Evolutionary conservation across 139 green algal genomes (phyloP).

Genomic region (Haematococcus lacustris): DNA sequence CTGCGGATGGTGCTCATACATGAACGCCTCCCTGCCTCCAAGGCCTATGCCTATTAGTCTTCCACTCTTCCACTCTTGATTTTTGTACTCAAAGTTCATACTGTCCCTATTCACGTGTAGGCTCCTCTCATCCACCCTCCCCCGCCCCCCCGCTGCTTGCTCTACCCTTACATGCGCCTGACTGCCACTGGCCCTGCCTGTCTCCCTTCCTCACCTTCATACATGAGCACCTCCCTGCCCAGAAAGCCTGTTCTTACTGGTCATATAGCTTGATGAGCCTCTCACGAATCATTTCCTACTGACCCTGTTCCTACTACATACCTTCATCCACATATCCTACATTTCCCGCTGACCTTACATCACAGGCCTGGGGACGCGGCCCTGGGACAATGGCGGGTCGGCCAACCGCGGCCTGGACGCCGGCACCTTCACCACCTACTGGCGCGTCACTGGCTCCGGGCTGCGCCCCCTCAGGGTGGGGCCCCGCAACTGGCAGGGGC

Average conservation of each 20-base stretch:
- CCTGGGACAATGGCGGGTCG: neutral
- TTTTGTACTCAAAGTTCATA: too few species aligned
- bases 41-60: neutral
- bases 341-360: too few species aligned
- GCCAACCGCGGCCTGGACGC: neutral
- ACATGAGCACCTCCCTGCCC: neutral
- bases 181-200: too few species aligned
- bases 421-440: neutral
- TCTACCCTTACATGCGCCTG: too few species aligned
- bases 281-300: neutral
- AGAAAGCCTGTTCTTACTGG: neutral
- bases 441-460: neutral
- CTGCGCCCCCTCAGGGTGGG: neutral
- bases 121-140: too few species aligned
- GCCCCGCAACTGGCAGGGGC: neutral
- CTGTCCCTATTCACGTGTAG: too few species aligned
- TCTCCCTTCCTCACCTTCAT: too few species aligned
- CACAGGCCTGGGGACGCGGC: neutral
- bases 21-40: neutral
- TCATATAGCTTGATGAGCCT: neutral
- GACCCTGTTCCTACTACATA: neutral
- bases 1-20: neutral
- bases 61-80: too few species aligned
- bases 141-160: too few species aligned
- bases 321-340: too few species aligned